Base-by-base conservation (phyloP, 148 eudicot species). In the Chenopodium quinoa region DNA sequence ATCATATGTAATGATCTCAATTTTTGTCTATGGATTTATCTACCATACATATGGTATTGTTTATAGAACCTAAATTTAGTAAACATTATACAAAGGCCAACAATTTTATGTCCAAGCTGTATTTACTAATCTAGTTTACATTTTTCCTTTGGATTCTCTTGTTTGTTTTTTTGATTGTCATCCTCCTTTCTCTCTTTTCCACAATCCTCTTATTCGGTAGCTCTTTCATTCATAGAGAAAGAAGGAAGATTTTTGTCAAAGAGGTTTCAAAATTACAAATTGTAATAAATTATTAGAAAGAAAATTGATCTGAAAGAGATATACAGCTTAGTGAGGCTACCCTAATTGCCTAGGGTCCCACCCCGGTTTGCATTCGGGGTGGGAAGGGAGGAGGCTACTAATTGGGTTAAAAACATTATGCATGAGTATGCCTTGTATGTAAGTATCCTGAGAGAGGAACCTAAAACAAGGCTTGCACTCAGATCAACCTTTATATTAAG, bases 281-380 rank as follows among this genome's bases (percentile, higher is more conserved):
- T 64, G 9, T 13, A n/a, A 16, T 64, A 2, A 1, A 64, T 64
- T n/a, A 64, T 56, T 56, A 2, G 5, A 67, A 37, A 67, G 37
- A 29, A 27, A 27, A 29, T 67, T 7, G 23, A 23, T 23, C 23
- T 23, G 13, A 67, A 4, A 67, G 37, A 19, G 1, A 3, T 40
- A 40, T 40, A 40, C 2, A 11, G 6, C 16, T 67, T 67, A 27
- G 7, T 67, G 0, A 9, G 71, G 14, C 31, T 67, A 13, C 32
- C 32, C 10, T 29, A 4, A 32, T 40, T 7, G 22, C 13, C 44
- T 20, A 1, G 9, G 27, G 27, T 71, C 74, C 58, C 76, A 48
- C 76, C 76, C 58, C 58, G 76, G 5, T 23, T 40, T 11, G 12
- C 48, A 48, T 73, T 73, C 60, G 32, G 34, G 76, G 76, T 73